Conservation (phyloP, 768 basidiomycete species). For the Tylopilus sp. region DNA sequence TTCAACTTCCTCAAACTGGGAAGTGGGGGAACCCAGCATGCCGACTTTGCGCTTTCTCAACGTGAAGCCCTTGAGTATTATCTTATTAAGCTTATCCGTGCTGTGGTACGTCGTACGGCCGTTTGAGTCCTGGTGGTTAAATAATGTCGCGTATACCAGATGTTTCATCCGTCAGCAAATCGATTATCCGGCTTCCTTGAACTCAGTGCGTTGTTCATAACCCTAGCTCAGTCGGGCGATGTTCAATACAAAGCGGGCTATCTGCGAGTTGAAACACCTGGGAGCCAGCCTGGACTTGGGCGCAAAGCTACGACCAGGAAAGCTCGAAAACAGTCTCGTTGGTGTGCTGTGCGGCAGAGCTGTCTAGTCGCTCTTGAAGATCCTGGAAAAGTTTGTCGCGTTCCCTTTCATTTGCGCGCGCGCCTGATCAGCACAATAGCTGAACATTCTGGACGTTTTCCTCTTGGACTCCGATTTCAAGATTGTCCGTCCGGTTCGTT, state of each 20-base stretch:
- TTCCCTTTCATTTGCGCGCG: neutral
- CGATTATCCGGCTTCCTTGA: constrained; percentile 89
- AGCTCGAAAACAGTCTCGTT: constrained; percentile 64
- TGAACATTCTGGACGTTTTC: constrained; percentile 92
- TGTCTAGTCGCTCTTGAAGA: constrained; percentile 87
- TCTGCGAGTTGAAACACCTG: constrained; percentile 54
- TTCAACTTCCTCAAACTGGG: constrained; percentile 80
- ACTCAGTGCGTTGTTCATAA: constrained; percentile 81
- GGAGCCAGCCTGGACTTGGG: constrained; percentile 55
- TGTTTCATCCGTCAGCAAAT: constrained; percentile 79
- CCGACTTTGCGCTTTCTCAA: constrained; percentile 80
- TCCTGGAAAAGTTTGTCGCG: constrained; percentile 69
- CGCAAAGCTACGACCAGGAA: constrained; percentile 60
- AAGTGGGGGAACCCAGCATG: constrained; percentile 47
- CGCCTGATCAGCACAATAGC: constrained; percentile 37
- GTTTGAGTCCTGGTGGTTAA: neutral
- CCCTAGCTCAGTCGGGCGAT: constrained; percentile 77
- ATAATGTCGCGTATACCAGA: neutral
- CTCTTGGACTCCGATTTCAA: constrained; percentile 84
- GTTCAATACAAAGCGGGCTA: constrained; percentile 90
- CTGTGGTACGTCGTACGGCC: constrained; percentile 61
- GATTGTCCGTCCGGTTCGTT: constrained; percentile 86
- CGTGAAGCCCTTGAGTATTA: constrained; percentile 85
- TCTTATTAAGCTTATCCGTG: constrained; percentile 80
- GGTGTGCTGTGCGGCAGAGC: constrained; percentile 92